These are phyloP conservation scores for Jamesozyma jinghongensis DNA, from an alignment of 805 yeast species.

Conservation along the genomic window DNA sequence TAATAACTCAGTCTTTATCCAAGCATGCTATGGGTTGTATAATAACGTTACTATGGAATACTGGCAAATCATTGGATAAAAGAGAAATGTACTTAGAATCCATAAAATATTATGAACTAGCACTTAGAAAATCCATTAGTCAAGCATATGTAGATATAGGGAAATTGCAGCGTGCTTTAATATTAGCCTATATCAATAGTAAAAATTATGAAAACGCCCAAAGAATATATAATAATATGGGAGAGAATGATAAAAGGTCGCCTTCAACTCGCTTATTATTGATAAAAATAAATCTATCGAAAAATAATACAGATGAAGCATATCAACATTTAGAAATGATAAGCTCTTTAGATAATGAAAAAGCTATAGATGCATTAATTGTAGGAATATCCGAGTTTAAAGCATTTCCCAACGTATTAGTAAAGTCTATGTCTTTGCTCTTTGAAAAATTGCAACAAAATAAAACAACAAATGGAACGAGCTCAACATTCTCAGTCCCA, in stretches of 20 bases:
- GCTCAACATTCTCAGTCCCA: slow-evolving; percentile 15
- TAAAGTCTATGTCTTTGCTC: slow-evolving; percentile 20
- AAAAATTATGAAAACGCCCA: slow-evolving; percentile 17
- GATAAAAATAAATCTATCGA: slow-evolving; percentile 18
- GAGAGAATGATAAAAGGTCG: slow-evolving; percentile 11
- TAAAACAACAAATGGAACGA: background rate
- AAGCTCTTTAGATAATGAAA: slow-evolving; percentile 29
- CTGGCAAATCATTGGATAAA: slow-evolving; percentile 29
- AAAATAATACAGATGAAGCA: slow-evolving; percentile 11
- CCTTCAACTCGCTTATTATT: slow-evolving; percentile 30
- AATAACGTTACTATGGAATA: slow-evolving; percentile 34
- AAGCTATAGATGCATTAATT: slow-evolving; percentile 27
- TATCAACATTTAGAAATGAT: slow-evolving; percentile 28
- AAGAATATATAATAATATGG: slow-evolving; percentile 19
- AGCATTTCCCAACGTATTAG: slow-evolving; percentile 17
- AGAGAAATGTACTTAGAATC: slow-evolving; percentile 13
- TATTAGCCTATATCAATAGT: slow-evolving; percentile 22
- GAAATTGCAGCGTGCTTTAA: slow-evolving; percentile 33
- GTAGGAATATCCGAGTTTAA: slow-evolving; percentile 29
- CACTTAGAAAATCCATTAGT: slow-evolving; percentile 20
- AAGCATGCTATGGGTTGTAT: slow-evolving; percentile 27
- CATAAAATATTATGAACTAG: slow-evolving; percentile 21
- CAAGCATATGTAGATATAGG: slow-evolving; percentile 27
- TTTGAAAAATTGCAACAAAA: slow-evolving; percentile 20
- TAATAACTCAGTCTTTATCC: slow-evolving; percentile 21